Conservation (phyloP, 495 filamentous ascomycete species). For the Podospora fimiseda region DNA sequence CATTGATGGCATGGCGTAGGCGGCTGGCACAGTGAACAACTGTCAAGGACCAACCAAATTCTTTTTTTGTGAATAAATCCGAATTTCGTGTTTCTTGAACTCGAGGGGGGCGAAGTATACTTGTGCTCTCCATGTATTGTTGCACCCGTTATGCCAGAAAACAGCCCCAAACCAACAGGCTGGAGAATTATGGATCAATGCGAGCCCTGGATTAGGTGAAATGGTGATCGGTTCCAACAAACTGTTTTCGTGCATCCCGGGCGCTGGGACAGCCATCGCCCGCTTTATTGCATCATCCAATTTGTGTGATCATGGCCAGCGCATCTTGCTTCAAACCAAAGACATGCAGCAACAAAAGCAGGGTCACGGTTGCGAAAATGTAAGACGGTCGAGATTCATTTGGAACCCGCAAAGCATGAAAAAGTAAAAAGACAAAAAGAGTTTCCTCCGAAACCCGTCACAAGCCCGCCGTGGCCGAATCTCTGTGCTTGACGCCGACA, state of each 20-base stretch:
- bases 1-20: neutral
- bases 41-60: neutral
- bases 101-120: no score
- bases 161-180: no score
- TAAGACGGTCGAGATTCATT: neutral
- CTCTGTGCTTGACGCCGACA: slow-evolving; percentile 1
- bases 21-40: slow-evolving; percentile 1
- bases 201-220: neutral
- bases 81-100: no score
- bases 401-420: neutral
- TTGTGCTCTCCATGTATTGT: no score
- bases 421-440: neutral
- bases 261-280: no score
- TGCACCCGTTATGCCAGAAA: no score
- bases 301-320: neutral
- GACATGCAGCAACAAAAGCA: no score
- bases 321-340: neutral
- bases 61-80: no score
- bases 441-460: neutral
- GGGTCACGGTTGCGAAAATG: neutral
- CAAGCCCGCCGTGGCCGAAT: neutral
- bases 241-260: neutral
- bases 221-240: slow-evolving; percentile 3
- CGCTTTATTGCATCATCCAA: neutral
- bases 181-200: neutral